A percentile compares a stretch with the other conserved stretches of the same genome.
Evolutionary conservation across 129 eudicot species (phyloP).

Genomic region (Ambrosia trifida): DNA sequence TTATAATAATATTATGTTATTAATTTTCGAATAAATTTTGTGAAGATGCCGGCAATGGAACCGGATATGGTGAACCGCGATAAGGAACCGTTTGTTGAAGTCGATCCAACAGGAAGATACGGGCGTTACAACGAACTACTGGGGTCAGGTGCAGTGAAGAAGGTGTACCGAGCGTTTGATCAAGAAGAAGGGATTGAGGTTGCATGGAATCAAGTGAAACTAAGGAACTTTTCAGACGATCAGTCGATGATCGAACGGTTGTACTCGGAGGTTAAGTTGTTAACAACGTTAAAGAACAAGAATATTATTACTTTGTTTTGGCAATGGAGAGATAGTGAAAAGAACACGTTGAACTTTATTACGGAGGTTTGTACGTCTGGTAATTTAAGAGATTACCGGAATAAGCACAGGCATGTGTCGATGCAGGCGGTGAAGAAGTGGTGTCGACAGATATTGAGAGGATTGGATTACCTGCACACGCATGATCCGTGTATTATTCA

Average conservation of each 20-base stretch:
- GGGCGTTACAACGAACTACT: conserved; percentile 70
- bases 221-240: conserved; percentile 45
- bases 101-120: conserved; percentile 64
- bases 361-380: conserved; percentile 75
- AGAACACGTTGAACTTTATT: conserved; percentile 60
- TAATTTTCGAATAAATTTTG: background rate
- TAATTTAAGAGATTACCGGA: conserved; percentile 63
- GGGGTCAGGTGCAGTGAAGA: conserved; percentile 68
- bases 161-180: conserved; percentile 75
- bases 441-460: conserved; percentile 62
- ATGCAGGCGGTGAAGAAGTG: conserved; percentile 75
- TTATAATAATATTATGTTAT: too few relatives aligned
- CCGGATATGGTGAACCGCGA: conserved; percentile 36
- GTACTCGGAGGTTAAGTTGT: conserved; percentile 52
- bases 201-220: conserved; percentile 76
- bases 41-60: conserved; percentile 44
- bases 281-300: conserved; percentile 46
- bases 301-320: conserved; percentile 49
- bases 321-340: conserved; percentile 49
- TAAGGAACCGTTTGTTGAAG: conserved; percentile 53
- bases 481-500: conserved; percentile 75
- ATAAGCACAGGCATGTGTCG: conserved; percentile 67
- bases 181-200: conserved; percentile 86
- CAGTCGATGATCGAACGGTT: conserved; percentile 51
- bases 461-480: conserved; percentile 64